Evolutionary conservation across 768 basidiomycete genomes (phyloP).

Genomic region (Heimioporus sp.): DNA sequence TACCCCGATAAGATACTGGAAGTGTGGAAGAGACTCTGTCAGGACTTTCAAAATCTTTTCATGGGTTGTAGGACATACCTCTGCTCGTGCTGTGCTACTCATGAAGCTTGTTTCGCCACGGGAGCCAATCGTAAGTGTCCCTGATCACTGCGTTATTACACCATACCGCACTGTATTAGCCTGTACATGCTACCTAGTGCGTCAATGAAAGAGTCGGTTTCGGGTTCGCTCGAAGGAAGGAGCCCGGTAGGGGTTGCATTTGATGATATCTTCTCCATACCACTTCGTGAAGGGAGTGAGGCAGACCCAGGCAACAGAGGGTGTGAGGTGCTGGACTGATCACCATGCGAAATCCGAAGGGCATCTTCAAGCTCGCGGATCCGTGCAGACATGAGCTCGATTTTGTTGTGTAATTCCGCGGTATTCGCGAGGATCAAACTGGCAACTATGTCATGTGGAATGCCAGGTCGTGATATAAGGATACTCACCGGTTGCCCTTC

Average conservation of each 20-base stretch:
- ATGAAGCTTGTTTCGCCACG: constrained; percentile 55
- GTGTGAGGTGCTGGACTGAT: constrained; percentile 48
- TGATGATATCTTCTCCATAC: constrained; percentile 21
- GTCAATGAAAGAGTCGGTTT: constrained; percentile 47
- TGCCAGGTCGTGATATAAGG: not conserved
- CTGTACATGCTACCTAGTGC: constrained; percentile 45
- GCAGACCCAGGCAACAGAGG: constrained; percentile 38
- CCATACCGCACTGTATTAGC: too few relatives aligned
- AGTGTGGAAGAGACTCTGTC: not conserved
- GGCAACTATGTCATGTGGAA: not conserved
- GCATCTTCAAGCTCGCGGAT: constrained; percentile 62
- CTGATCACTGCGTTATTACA: constrained; percentile 28
- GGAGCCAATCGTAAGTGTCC: constrained; percentile 56
- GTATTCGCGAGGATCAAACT: constrained; percentile 66
- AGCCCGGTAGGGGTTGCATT: constrained; percentile 6
- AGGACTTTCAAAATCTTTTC: not conserved
- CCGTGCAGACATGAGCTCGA: constrained; percentile 53
- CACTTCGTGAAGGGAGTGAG: constrained; percentile 27
- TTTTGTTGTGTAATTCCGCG: constrained; percentile 65
- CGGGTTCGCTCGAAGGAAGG: constrained; percentile 17
- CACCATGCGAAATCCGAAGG: constrained; percentile 47
- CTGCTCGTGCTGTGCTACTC: constrained; percentile 65
- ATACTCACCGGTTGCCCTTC: constrained; percentile 52
- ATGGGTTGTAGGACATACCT: constrained; percentile 42
- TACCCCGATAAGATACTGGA: constrained; percentile 60